phyloP scores from a whole-genome alignment of 768 basidiomycete species.

The Porphyrellus cyaneotinctus region DNA sequence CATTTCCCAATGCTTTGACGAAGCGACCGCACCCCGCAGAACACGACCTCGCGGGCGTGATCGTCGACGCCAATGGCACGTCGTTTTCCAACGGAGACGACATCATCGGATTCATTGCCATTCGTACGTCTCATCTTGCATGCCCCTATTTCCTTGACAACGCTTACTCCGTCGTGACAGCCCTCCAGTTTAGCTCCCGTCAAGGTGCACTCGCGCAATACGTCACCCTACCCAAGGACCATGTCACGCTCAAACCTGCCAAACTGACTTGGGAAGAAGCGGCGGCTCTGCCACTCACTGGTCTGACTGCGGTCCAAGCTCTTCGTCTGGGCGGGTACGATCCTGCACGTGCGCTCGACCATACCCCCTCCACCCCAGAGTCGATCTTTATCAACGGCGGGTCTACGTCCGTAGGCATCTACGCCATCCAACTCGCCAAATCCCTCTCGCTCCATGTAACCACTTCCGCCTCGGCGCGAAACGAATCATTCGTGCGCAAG shows the following conservation, averaged over 20 bases:
- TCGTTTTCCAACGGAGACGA: slow-evolving; percentile 55
- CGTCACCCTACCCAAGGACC: slow-evolving; percentile 45
- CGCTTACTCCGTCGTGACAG: slow-evolving; percentile 6
- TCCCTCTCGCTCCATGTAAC: slow-evolving; percentile 54
- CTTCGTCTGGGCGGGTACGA: slow-evolving; percentile 46
- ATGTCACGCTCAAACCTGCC: slow-evolving; percentile 34
- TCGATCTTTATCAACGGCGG: slow-evolving; percentile 66
- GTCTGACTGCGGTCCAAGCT: slow-evolving; percentile 54
- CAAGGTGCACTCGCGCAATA: slow-evolving; percentile 63
- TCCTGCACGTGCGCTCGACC: slow-evolving; percentile 29
- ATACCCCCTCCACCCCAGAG: background rate
- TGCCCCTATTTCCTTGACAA: too few species aligned
- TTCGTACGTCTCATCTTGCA: slow-evolving; percentile 24
- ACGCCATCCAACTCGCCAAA: slow-evolving; percentile 72
- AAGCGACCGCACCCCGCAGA: slow-evolving; percentile 53
- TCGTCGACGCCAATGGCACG: slow-evolving; percentile 53
- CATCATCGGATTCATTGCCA: slow-evolving; percentile 55
- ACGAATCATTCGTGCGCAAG: slow-evolving; percentile 51
- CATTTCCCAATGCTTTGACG: slow-evolving; percentile 44
- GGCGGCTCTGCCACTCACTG: slow-evolving; percentile 56
- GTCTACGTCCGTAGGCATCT: slow-evolving; percentile 62
- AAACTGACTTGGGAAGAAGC: slow-evolving; percentile 54
- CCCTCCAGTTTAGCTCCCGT: slow-evolving; percentile 32
- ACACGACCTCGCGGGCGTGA: slow-evolving; percentile 58
- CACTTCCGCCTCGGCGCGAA: slow-evolving; percentile 56